Evolutionary conservation across 2,329 filamentous ascomycete genomes (phyloP).

Genomic region (Diaporthe longicolla): DNA sequence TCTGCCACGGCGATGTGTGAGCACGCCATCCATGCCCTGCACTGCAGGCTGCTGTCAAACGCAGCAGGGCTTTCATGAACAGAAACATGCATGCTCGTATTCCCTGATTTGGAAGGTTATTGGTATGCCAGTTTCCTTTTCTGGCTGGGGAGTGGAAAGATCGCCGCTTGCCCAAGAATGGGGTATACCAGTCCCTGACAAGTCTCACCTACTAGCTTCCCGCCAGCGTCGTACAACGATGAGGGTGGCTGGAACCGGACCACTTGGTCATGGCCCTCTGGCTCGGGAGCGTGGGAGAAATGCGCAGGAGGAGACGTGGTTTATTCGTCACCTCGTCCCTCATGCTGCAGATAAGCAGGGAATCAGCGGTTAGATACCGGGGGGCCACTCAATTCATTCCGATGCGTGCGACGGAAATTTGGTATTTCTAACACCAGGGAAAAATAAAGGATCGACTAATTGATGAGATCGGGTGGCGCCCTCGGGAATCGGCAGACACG

Average conservation of each 20-base stretch:
- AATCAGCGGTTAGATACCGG: not conserved
- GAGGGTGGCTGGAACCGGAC: not conserved
- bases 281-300: not conserved
- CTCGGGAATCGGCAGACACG: constrained; percentile 33
- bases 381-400: not conserved
- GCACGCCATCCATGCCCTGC: constrained; percentile 16
- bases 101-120: constrained; percentile 1
- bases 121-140: constrained; percentile 25
- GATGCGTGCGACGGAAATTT: constrained; percentile 9
- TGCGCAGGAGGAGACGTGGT: not conserved
- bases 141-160: not conserved
- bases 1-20: not conserved
- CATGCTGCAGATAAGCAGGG: not conserved
- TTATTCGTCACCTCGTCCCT: not conserved
- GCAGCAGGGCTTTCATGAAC: not conserved
- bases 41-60: constrained; percentile 7
- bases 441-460: not conserved
- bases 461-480: constrained; percentile 9
- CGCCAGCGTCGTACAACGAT: not conserved
- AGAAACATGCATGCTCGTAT: constrained; percentile 7
- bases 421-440: not conserved
- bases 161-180: constrained; percentile 17
- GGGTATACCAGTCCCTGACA: constrained; percentile 9
- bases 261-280: not conserved
- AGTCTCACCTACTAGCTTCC: constrained; percentile 9